A percentile compares a stretch with the other conserved stretches of the same genome.
Evolutionary conservation across 108 stramenopile species (phyloP).

Genomic region (Nannochloropsis salina): DNA sequence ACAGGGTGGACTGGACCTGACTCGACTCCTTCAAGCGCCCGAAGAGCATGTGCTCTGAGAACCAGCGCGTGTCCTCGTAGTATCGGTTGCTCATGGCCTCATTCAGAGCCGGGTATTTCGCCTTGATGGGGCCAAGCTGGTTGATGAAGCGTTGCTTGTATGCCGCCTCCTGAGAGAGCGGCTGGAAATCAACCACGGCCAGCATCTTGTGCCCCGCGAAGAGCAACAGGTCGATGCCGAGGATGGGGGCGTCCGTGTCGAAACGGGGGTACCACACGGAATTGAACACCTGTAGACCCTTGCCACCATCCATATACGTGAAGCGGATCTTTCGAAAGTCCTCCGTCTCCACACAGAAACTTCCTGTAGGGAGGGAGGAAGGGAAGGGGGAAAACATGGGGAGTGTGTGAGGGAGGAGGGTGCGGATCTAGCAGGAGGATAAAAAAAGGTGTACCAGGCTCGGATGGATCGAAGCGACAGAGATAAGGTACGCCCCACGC

Average conservation of each 20-base stretch:
- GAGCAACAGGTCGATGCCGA: slow-evolving; percentile 81
- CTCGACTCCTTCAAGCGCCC: slow-evolving; percentile 74
- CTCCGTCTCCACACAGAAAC: slow-evolving; percentile 39
- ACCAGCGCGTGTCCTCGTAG: slow-evolving; percentile 88
- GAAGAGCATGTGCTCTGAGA: slow-evolving; percentile 85
- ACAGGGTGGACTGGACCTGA: slow-evolving; percentile 62
- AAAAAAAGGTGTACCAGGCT: not conserved
- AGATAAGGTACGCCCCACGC: not conserved
- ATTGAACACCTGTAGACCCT: slow-evolving; percentile 88
- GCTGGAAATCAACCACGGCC: slow-evolving; percentile 88
- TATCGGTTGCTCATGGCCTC: slow-evolving; percentile 80
- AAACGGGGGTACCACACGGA: slow-evolving; percentile 81
- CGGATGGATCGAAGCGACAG: not conserved
- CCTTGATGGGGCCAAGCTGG: slow-evolving; percentile 65
- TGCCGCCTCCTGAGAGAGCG: slow-evolving; percentile 67
- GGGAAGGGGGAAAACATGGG: no score
- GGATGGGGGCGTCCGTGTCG: slow-evolving; percentile 79
- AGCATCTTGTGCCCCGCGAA: slow-evolving; percentile 84
- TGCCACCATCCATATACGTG: slow-evolving; percentile 92
- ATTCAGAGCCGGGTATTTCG: slow-evolving; percentile 70
- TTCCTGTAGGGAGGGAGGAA: not conserved
- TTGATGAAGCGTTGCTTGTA: slow-evolving; percentile 31
- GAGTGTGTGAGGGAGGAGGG: not conserved
- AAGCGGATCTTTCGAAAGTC: slow-evolving; percentile 63
- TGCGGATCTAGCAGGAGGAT: not conserved